Evolutionary conservation across 139 green algal genomes (phyloP).

Genomic region (Coelastrella sp.): DNA sequence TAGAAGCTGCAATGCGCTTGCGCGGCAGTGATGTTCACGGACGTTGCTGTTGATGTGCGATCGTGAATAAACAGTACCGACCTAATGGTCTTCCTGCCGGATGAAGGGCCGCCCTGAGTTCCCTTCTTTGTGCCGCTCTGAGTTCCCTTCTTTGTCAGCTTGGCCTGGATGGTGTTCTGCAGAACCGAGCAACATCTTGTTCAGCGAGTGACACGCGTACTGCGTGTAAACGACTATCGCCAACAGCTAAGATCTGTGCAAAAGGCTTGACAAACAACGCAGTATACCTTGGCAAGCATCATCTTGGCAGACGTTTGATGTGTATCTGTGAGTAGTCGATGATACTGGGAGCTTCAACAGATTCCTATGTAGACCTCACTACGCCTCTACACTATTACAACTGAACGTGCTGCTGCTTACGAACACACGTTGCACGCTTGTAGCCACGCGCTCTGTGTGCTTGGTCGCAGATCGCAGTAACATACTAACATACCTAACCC

Average conservation of each 20-base stretch:
- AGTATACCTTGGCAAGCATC: constrained; percentile 42
- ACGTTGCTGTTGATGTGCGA: too few species aligned
- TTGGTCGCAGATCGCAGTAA: constrained; percentile 1
- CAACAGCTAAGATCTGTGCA: neutral
- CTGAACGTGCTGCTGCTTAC: too few species aligned
- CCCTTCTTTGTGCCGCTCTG: neutral
- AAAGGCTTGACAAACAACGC: neutral
- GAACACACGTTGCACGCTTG: too few species aligned
- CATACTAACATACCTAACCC: neutral
- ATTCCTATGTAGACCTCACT: too few species aligned
- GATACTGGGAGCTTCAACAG: too few species aligned
- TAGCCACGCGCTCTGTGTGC: neutral
- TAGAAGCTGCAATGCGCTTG: too few species aligned
- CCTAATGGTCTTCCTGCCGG: constrained; percentile 41
- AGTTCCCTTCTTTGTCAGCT: constrained; percentile 43
- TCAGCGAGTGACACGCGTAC: neutral
- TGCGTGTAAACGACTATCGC: neutral
- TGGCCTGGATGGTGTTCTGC: constrained; percentile 47
- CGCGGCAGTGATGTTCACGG: too few species aligned
- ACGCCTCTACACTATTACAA: too few species aligned
- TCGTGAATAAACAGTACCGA: too few species aligned
- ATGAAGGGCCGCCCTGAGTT: neutral
- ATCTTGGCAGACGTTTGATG: constrained; percentile 17
- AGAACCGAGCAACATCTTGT: neutral
- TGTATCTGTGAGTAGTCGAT: neutral